These are phyloP conservation scores for Arthrobotrys sphaeroides DNA, from an alignment of 2,329 filamentous ascomycete genomes.

Conservation along the genomic window DNA sequence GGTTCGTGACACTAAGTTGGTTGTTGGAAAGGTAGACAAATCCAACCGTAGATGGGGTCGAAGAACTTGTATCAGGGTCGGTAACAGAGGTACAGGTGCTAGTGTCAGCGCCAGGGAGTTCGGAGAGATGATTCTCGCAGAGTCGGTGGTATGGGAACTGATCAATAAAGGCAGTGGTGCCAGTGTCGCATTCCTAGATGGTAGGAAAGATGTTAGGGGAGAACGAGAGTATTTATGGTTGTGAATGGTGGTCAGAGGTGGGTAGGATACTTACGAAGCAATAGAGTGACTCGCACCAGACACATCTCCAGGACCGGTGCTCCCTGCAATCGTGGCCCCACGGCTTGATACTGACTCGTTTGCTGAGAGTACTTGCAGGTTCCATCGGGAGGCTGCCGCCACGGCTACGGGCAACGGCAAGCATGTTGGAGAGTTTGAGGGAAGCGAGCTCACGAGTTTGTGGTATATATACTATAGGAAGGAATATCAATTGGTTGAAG, in stretches of 20 bases:
- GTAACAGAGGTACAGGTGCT: background rate
- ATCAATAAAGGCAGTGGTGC: conserved; percentile 47
- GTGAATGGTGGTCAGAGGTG: too few species aligned
- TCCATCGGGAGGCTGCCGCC: conserved; percentile 28
- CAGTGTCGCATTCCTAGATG: conserved; percentile 49
- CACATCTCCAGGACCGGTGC: conserved; percentile 50
- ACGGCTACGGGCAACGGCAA: conserved; percentile 25
- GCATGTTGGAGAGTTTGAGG: conserved; percentile 5
- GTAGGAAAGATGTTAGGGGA: background rate
- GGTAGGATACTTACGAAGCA: conserved; percentile 42
- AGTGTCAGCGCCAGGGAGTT: conserved; percentile 31
- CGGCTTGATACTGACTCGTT: conserved; percentile 48
- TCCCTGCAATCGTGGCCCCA: conserved; percentile 53
- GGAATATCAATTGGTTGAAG: background rate
- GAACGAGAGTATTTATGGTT: background rate
- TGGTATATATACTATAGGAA: background rate
- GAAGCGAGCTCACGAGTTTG: background rate
- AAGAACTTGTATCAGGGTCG: conserved; percentile 1
- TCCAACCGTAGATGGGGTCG: conserved; percentile 28
- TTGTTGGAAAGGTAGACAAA: conserved; percentile 39
- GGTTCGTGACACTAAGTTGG: conserved; percentile 44
- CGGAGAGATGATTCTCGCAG: conserved; percentile 43
- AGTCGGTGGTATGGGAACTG: conserved; percentile 45
- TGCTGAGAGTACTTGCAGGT: conserved; percentile 32
- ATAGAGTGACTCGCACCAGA: conserved; percentile 50